These are phyloP conservation scores for Arabidopsis arenosa DNA, from an alignment of 345 rosid genomes.

Conservation along the genomic window DNA sequence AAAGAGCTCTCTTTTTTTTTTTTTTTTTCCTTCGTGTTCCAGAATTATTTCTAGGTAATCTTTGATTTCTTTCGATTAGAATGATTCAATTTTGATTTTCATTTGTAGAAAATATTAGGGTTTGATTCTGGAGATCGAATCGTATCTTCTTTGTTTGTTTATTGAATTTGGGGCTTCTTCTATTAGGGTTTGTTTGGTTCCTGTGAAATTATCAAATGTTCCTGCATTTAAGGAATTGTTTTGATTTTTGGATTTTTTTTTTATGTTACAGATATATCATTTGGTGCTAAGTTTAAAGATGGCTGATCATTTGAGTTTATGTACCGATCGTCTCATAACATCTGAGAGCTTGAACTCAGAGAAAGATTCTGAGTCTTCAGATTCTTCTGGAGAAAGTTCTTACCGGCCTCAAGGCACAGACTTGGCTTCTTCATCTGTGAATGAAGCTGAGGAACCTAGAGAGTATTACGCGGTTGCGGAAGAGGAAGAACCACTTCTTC, in stretches of 20 bases:
- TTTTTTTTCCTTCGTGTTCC: neutral
- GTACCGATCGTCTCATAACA: conserved; percentile 65
- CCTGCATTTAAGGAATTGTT: neutral
- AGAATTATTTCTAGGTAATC: conserved; percentile 29
- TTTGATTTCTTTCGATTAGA: conserved; percentile 10
- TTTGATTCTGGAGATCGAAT: conserved; percentile 35
- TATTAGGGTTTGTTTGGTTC: neutral
- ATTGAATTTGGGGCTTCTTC: conserved; percentile 4
- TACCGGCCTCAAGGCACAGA: conserved; percentile 44
- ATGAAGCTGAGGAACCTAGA: conserved; percentile 43
- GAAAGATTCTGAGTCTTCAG: conserved; percentile 41
- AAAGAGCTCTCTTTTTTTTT: neutral
- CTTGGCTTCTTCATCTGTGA: conserved; percentile 44
- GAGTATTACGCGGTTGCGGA: conserved; percentile 45
- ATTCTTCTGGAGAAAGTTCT: conserved; percentile 53
- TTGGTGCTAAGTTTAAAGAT: conserved; percentile 44
- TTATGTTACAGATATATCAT: conserved; percentile 33
- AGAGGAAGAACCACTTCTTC: conserved; percentile 70
- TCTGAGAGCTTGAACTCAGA: conserved; percentile 50
- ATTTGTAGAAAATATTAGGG: conserved; percentile 30
- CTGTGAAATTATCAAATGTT: conserved; percentile 1
- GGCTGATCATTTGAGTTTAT: conserved; percentile 80
- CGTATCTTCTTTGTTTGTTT: neutral
- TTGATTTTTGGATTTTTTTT: neutral
- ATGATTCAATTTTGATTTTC: conserved; percentile 20